Evolutionary conservation across 352 stramenopile genomes (phyloP), one percentile per base, ranked within the genome.

Genomic region (Phytophthora pluvialis): DNA sequence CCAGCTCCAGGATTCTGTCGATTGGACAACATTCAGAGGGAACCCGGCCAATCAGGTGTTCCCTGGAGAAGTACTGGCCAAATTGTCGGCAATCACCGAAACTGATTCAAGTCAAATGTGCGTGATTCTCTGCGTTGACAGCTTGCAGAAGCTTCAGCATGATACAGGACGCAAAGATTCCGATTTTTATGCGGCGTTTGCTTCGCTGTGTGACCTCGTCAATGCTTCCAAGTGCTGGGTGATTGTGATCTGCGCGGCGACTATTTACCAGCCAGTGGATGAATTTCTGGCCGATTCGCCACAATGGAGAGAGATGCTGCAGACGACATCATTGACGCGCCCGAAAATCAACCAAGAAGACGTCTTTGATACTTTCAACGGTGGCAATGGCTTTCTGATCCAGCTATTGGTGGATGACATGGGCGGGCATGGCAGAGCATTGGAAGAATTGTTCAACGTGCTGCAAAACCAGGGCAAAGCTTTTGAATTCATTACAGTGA

Each of bases 161-260:
- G 49, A 67, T 42, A 11, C 26, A 60, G 59, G 49, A 46, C 11
- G 29, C 32, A 53, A 56, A 51, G 6, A 36, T 67, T 57, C 35
- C 12, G 35, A 56, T 16, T 57, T 63, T 56, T 50, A 55, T 43
- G 15, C n/a, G 33, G 52, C 46, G 15, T 50, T 57, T 31, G 35
- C 15, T 18, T 39, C 25, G 29, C 35, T 70, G 11, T 50, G 48
- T 50, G 47, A 60, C 31, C 62, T 70, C 15, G 39, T 70, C 29
- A 60, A 61, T 38, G 33, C 55, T 4, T 71, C 63, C 31, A 71
- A 54, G 36, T 71, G 63, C 18, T 66, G 39, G 39, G 38, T 71
- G 38, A 60, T 66, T 66, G 42, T 33, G 26, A 57, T 71, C 4
- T 52, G 39, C 39, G 7, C 55, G 32, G 32, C 55, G 13, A 65